phyloP scores from a whole-genome alignment of 495 filamentous ascomycete genomes.

The Aspergillus affinis region DNA sequence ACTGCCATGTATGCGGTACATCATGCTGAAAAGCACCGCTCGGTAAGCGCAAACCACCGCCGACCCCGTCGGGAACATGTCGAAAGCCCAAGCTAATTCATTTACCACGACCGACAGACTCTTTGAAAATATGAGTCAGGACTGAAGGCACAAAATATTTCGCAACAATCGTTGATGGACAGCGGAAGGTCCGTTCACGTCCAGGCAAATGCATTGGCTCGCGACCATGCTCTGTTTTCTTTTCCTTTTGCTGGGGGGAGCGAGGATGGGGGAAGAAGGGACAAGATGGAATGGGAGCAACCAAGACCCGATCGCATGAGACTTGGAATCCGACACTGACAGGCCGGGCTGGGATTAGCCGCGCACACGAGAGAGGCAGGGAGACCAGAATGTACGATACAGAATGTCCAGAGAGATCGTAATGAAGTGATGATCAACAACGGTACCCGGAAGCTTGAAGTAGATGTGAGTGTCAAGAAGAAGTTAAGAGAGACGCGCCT shows the following conservation, averaged over 20 bases:
- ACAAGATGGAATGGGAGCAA: not conserved
- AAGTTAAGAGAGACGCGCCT: not conserved
- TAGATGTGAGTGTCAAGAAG: not conserved
- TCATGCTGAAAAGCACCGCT: slow-evolving; percentile 25
- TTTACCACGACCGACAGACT: not conserved
- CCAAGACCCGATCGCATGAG: not conserved
- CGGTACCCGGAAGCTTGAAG: not conserved
- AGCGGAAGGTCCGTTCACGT: not conserved
- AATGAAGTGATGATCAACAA: not conserved
- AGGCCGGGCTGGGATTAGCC: not conserved
- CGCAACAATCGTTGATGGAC: not conserved
- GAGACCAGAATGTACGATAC: not conserved
- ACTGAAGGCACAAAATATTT: not conserved
- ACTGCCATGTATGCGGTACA: slow-evolving; percentile 47
- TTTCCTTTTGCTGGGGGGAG: not conserved
- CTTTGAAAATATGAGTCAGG: not conserved
- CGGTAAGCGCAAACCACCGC: slow-evolving; percentile 2
- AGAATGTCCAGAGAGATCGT: not conserved
- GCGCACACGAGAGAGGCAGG: not conserved
- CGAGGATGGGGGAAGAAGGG: not conserved
- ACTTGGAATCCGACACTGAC: not conserved
- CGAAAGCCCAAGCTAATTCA: not conserved
- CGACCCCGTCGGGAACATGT: not conserved
- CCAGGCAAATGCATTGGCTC: not conserved
- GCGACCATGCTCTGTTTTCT: not conserved